phyloP scores from a whole-genome alignment of 495 filamentous ascomycete genomes.

The Aspergillus hancockii region DNA sequence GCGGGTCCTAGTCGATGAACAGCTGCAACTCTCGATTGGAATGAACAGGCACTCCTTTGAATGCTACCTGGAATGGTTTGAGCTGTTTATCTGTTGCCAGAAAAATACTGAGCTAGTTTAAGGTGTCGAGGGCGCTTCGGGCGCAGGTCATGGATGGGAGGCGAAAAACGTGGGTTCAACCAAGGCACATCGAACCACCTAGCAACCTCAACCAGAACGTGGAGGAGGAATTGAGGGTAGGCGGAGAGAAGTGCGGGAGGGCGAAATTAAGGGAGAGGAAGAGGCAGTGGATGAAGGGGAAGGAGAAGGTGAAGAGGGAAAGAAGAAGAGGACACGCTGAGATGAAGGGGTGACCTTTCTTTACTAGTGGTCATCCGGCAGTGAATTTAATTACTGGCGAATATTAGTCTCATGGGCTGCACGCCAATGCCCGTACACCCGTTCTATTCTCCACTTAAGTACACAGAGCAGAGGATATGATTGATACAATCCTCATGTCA shows the following conservation, averaged over 20 bases:
- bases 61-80: background rate
- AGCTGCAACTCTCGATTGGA: conserved; percentile 2
- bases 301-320: conserved; percentile 33
- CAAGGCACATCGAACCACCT: conserved; percentile 20
- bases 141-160: conserved; percentile 9
- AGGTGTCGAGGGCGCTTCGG: conserved; percentile 17
- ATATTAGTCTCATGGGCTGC: conserved; percentile 1
- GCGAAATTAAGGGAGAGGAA: conserved; percentile 6
- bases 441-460: background rate
- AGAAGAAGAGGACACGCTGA: background rate
- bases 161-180: conserved; percentile 19
- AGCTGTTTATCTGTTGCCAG: background rate
- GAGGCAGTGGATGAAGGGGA: conserved; percentile 19
- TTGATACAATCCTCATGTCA: no score
- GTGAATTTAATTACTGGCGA: conserved; percentile 2
- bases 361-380: conserved; percentile 1
- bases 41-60: background rate
- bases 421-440: background rate
- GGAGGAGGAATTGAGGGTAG: conserved; percentile 2
- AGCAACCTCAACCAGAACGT: conserved; percentile 14
- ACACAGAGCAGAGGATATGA: no score
- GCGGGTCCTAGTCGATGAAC: conserved; percentile 9
- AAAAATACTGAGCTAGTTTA: conserved; percentile 4
- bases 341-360: conserved; percentile 1
- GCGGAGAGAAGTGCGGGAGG: background rate